phyloP scores from a whole-genome alignment of 2,329 filamentous ascomycete species.

The Colletotrichum brevisporum region DNA sequence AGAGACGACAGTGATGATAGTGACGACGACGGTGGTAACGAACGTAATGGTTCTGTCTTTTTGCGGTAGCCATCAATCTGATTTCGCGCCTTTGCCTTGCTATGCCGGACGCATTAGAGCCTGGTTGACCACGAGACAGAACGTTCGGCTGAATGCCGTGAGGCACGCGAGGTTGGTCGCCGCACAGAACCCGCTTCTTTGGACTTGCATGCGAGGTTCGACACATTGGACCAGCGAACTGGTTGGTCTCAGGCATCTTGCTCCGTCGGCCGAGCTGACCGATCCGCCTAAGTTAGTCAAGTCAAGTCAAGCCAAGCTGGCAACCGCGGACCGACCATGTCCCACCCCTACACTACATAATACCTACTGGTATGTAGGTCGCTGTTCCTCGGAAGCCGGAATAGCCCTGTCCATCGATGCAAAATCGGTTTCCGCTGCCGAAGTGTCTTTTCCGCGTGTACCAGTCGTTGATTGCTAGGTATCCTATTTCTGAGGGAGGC shows the following conservation, averaged over 20 bases:
- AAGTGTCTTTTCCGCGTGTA: conserved; percentile 10
- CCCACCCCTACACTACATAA: not conserved
- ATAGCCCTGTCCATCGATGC: conserved; percentile 7
- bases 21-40: conserved; percentile 51
- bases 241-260: not conserved
- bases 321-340: not conserved
- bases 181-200: conserved; percentile 12
- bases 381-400: conserved; percentile 11
- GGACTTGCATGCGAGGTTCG: conserved; percentile 13
- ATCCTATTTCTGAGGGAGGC: not conserved
- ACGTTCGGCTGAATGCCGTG: conserved; percentile 19
- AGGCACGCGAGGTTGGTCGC: conserved; percentile 9
- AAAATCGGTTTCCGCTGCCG: conserved; percentile 21
- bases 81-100: conserved; percentile 32
- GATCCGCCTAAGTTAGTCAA: conserved; percentile 5
- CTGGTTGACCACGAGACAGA: conserved; percentile 22
- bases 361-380: not conserved
- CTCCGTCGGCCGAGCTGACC: conserved; percentile 13
- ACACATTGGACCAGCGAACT: conserved; percentile 4
- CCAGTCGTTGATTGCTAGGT: not conserved
- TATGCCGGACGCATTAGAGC: not conserved
- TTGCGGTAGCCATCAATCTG: conserved; percentile 35
- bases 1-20: conserved; percentile 63
- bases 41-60: conserved; percentile 35
- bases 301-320: not conserved